phyloP scores from a whole-genome alignment of 164 flowering plant species.

The Paratinospora sagittata region DNA sequence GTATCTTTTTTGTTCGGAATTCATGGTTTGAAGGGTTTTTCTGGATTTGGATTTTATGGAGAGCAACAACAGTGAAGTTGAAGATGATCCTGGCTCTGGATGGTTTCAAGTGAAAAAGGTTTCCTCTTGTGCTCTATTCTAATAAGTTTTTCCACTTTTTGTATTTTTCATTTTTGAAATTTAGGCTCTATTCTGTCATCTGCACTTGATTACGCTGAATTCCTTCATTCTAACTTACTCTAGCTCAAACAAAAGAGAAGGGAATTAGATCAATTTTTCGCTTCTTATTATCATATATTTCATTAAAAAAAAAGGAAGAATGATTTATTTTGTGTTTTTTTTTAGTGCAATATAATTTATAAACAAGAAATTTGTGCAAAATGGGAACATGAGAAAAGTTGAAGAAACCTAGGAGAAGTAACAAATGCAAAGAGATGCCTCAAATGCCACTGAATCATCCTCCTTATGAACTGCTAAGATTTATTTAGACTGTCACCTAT shows the following conservation, averaged over 20 bases:
- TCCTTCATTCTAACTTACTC: not conserved
- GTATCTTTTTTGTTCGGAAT: not conserved
- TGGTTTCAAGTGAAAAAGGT: constrained; percentile 91
- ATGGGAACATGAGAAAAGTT: no score
- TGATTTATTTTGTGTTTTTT: not conserved
- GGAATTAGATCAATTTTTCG: not conserved
- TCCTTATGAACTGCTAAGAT: no score
- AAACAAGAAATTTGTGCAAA: no score
- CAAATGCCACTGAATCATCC: no score
- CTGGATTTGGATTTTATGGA: not conserved
- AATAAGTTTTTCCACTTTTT: not conserved
- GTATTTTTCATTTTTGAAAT: not conserved
- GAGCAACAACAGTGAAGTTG: constrained; percentile 3
- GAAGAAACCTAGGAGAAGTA: no score
- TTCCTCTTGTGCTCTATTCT: constrained; percentile 6
- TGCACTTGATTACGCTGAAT: not conserved
- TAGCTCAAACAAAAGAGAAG: not conserved
- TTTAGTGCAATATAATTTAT: no score
- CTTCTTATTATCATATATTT: not conserved
- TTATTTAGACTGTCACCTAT: no score
- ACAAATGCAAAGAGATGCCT: no score
- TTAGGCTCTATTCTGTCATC: not conserved
- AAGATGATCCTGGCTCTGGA: constrained; percentile 77
- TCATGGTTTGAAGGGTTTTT: not conserved
- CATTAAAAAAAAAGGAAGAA: not conserved